phyloP scores from a whole-genome alignment of 1,284 basidiomycete genomes.

The Heliocybe sulcata region DNA sequence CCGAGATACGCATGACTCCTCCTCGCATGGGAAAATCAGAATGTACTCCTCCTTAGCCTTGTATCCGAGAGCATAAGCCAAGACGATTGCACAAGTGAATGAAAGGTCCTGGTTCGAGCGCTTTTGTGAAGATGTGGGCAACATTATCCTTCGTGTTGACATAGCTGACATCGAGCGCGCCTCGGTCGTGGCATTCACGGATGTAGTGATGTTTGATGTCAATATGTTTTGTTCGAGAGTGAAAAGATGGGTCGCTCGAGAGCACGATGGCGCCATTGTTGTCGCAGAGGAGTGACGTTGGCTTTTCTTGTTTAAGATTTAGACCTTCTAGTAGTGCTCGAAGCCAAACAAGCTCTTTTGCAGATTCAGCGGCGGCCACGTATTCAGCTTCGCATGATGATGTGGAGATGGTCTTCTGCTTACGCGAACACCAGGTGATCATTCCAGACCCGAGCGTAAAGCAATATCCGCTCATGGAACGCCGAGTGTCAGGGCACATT shows the following conservation, averaged over 20 bases:
- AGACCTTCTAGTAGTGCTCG: slow-evolving; percentile 16
- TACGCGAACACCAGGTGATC: slow-evolving; percentile 29
- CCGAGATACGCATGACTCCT: too few relatives aligned
- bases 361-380: slow-evolving; percentile 21
- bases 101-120: slow-evolving; percentile 12
- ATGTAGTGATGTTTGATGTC: slow-evolving; percentile 18
- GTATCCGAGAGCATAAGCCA: too few relatives aligned
- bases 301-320: slow-evolving; percentile 3
- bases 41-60: too few relatives aligned
- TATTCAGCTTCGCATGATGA: slow-evolving; percentile 36
- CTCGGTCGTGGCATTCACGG: slow-evolving; percentile 11
- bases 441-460: slow-evolving; percentile 21
- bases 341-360: slow-evolving; percentile 21
- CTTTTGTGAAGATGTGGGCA: slow-evolving; percentile 35
- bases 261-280: slow-evolving; percentile 18
- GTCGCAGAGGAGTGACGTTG: slow-evolving; percentile 14
- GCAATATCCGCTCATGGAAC: slow-evolving; percentile 29
- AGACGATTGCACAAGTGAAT: too few relatives aligned
- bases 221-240: slow-evolving; percentile 21
- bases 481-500: slow-evolving; percentile 17
- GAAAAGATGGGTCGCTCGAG: slow-evolving; percentile 11
- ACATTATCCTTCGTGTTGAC: slow-evolving; percentile 21
- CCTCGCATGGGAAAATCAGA: too few relatives aligned
- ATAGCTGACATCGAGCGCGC: slow-evolving; percentile 20
- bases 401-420: slow-evolving; percentile 25